phyloP scores from a whole-genome alignment of 2,329 filamentous ascomycete species.

The Calycina herbarum region DNA sequence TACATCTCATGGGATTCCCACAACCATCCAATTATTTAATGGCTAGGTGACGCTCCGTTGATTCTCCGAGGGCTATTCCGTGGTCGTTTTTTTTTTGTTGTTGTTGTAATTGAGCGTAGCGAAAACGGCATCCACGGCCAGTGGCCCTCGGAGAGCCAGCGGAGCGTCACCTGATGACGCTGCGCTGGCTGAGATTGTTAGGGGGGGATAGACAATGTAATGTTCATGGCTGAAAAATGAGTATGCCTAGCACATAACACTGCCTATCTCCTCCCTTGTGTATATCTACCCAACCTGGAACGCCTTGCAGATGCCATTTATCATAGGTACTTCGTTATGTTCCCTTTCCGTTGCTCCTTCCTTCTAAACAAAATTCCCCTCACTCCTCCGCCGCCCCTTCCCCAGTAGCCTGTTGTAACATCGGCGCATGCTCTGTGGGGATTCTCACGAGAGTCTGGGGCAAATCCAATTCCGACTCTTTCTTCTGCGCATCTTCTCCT shows the following conservation, averaged over 20 bases:
- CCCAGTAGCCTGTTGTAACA: slow-evolving; percentile 47
- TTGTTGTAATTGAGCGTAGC: too few species aligned
- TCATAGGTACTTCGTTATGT: slow-evolving; percentile 14
- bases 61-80: too few species aligned
- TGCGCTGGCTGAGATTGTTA: too few species aligned
- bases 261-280: neutral
- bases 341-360: neutral
- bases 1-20: neutral
- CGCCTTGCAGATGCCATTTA: slow-evolving; percentile 22
- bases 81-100: too few species aligned
- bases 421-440: slow-evolving; percentile 73
- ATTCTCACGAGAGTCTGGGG: slow-evolving; percentile 84
- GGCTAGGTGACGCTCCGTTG: too few species aligned
- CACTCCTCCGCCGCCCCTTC: slow-evolving; percentile 23
- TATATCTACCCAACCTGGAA: slow-evolving; percentile 6
- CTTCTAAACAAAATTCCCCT: neutral
- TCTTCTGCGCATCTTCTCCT: slow-evolving; percentile 44
- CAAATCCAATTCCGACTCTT: slow-evolving; percentile 49
- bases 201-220: too few species aligned
- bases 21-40: neutral
- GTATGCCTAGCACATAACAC: neutral
- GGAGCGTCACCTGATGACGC: too few species aligned
- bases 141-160: too few species aligned
- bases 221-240: too few species aligned
- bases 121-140: too few species aligned